Conservation (phyloP, 345 rosid species). For the Geranium brycei region DNA sequence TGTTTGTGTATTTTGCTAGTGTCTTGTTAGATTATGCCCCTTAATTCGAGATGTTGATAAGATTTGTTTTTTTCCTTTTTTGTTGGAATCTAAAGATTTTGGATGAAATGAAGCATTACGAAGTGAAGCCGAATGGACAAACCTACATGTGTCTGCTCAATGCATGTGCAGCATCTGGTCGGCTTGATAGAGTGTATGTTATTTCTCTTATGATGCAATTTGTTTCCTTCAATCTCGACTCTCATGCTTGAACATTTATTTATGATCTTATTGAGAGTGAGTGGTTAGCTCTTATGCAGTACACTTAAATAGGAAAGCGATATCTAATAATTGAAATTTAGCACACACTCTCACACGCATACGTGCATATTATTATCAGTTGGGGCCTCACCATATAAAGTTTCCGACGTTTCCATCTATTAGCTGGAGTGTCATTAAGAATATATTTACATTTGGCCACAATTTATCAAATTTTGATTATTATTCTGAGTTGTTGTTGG, state of each 20-base stretch:
- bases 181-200: conserved; percentile 73
- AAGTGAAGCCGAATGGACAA: conserved; percentile 87
- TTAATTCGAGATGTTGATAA: background rate
- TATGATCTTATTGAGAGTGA: background rate
- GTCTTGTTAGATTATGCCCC: background rate
- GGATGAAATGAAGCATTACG: conserved; percentile 86
- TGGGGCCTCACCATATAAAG: background rate
- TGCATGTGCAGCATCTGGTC: conserved; percentile 84
- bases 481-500: background rate
- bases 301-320: background rate
- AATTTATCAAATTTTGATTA: background rate
- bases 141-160: conserved; percentile 73
- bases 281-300: background rate
- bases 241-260: background rate
- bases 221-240: conserved; percentile 1
- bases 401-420: no score
- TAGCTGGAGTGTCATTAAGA: no score
- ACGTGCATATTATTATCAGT: background rate
- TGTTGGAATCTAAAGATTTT: conserved; percentile 32
- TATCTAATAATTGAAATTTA: no score
- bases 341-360: no score
- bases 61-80: conserved; percentile 3
- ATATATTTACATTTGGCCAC: background rate
- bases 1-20: conserved; percentile 5
- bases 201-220: conserved; percentile 17